Percentiles rank a stretch among this genome's conserved stretches.
phyloP scores from a whole-genome alignment of 352 stramenopile species.

The Phytophthora hybrid region DNA sequence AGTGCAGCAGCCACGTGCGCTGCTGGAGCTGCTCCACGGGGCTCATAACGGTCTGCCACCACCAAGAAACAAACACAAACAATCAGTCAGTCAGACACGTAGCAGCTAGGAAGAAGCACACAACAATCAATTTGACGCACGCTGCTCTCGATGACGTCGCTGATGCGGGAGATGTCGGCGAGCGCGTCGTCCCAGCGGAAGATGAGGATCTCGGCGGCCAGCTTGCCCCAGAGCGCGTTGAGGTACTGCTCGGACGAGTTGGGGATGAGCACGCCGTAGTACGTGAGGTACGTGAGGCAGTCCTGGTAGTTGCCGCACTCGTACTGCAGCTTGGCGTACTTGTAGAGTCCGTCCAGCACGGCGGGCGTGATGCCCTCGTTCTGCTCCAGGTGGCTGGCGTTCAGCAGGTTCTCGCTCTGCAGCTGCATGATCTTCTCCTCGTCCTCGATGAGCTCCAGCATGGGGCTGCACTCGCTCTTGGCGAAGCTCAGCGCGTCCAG shows the following conservation, averaged over 20 bases:
- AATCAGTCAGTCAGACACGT: neutral
- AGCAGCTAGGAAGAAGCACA: neutral
- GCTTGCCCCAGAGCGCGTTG: slow-evolving; percentile 96
- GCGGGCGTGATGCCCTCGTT: slow-evolving; percentile 90
- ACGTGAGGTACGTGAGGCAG: slow-evolving; percentile 90
- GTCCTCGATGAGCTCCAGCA: slow-evolving; percentile 86
- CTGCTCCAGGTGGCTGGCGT: slow-evolving; percentile 80
- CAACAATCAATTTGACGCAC: slow-evolving; percentile 49
- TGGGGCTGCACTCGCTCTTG: slow-evolving; percentile 78
- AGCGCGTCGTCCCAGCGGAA: slow-evolving; percentile 97
- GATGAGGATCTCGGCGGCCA: slow-evolving; percentile 96
- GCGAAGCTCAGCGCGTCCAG: slow-evolving; percentile 78
- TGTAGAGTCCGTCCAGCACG: slow-evolving; percentile 93
- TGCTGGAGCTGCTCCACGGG: slow-evolving; percentile 96
- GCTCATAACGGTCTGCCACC: slow-evolving; percentile 65
- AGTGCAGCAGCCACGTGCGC: slow-evolving; percentile 98
- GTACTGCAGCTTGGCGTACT: slow-evolving; percentile 97
- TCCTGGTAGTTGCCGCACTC: slow-evolving; percentile 97
- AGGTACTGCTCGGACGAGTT: slow-evolving; percentile 89
- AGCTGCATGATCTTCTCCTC: slow-evolving; percentile 90
- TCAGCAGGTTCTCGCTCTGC: slow-evolving; percentile 86
- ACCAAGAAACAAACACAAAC: slow-evolving; percentile 1
- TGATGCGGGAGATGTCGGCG: slow-evolving; percentile 94
- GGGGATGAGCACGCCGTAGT: slow-evolving; percentile 90
- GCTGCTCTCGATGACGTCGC: slow-evolving; percentile 94